These are phyloP conservation scores for Cardamine occulta DNA, from an alignment of 345 rosid species.

Conservation along the genomic window DNA sequence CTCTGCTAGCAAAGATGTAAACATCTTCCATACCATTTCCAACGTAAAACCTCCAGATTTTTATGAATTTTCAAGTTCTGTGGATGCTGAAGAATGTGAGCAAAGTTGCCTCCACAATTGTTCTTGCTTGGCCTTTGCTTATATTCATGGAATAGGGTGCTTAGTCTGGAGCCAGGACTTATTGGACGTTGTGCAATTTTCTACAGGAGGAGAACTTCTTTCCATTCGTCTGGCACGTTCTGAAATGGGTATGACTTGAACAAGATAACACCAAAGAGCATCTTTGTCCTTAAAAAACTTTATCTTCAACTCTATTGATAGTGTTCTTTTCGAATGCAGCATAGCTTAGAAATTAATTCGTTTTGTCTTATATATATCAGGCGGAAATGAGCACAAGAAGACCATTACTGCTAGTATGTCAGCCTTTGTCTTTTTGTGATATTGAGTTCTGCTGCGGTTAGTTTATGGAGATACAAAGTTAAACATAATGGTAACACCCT, in stretches of 20 bases:
- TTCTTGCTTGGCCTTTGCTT: constrained; percentile 40
- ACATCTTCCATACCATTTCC: constrained; percentile 4
- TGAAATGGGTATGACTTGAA: constrained; percentile 15
- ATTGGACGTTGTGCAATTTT: constrained; percentile 4
- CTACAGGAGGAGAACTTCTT: constrained; percentile 1
- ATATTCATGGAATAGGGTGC: constrained; percentile 32
- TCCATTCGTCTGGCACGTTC: constrained; percentile 35
- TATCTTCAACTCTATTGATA: neutral
- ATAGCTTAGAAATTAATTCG: neutral
- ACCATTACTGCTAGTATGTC: neutral
- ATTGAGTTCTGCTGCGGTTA: neutral
- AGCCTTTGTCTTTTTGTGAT: constrained; percentile 27
- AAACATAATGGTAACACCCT: constrained; percentile 18
- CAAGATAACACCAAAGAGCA: neutral
- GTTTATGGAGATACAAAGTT: constrained; percentile 17
- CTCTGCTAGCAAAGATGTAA: constrained; percentile 14
- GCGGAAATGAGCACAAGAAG: neutral
- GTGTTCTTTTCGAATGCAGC: neutral
- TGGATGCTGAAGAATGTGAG: neutral
- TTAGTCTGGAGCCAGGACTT: constrained; percentile 17
- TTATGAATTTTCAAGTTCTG: neutral
- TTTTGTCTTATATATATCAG: neutral
- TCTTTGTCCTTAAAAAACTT: neutral
- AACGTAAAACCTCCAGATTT: constrained; percentile 33
- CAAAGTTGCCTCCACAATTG: constrained; percentile 30